These are phyloP conservation scores for Coemansia sp. DNA, from an alignment of 192 early-diverging fungal species.

Conservation along the genomic window DNA sequence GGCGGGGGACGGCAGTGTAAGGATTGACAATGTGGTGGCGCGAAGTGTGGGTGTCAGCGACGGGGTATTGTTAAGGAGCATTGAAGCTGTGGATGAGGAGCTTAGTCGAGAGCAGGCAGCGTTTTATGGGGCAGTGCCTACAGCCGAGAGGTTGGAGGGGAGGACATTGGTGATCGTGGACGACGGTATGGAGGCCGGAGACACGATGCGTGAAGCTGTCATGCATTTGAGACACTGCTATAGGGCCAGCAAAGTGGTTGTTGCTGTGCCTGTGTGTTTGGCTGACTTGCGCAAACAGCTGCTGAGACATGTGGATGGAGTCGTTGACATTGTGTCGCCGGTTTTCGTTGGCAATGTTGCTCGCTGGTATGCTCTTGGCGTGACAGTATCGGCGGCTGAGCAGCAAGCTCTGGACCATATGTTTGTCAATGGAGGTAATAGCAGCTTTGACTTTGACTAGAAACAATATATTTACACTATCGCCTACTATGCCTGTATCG, in stretches of 20 bases:
- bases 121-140: constrained; percentile 15
- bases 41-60: constrained; percentile 27
- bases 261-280: constrained; percentile 52
- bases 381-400: constrained; percentile 23
- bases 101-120: constrained; percentile 27
- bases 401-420: constrained; percentile 19
- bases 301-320: constrained; percentile 30
- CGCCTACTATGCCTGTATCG: not conserved
- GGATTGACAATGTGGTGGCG: constrained; percentile 42
- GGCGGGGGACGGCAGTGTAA: constrained; percentile 49
- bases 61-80: constrained; percentile 10
- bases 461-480: not conserved
- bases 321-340: constrained; percentile 50
- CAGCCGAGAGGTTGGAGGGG: constrained; percentile 6
- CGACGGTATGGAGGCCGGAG: constrained; percentile 52
- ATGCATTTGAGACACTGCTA: constrained; percentile 47
- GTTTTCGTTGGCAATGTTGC: constrained; percentile 37
- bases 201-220: constrained; percentile 53
- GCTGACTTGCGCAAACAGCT: constrained; percentile 51
- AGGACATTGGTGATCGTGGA: constrained; percentile 50
- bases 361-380: constrained; percentile 39
- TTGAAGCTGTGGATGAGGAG: constrained; percentile 16
- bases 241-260: constrained; percentile 26
- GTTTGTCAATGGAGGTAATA: constrained; percentile 18
- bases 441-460: constrained; percentile 28